phyloP scores from a whole-genome alignment of 2,329 filamentous ascomycete species.

The Claviceps africana region DNA sequence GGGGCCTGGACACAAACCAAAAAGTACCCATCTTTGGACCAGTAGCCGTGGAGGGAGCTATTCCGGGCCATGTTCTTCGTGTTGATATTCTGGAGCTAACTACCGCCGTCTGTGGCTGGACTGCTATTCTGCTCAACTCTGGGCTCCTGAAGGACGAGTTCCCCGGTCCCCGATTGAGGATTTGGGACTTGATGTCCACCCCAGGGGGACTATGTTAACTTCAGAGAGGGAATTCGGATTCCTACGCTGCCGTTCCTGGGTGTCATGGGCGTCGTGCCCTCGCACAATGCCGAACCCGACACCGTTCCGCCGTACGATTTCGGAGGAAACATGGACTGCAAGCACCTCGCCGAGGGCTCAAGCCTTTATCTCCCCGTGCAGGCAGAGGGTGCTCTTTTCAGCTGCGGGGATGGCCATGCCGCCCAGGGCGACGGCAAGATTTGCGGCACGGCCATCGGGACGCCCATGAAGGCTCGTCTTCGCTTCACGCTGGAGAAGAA shows the following conservation, averaged over 20 bases:
- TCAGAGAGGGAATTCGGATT: slow-evolving; percentile 33
- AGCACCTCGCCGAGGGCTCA: slow-evolving; percentile 31
- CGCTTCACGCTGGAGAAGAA: slow-evolving; percentile 33
- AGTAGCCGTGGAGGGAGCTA: slow-evolving; percentile 32
- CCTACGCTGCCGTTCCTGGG: slow-evolving; percentile 38
- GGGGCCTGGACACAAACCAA: slow-evolving; percentile 24
- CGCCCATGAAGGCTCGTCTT: slow-evolving; percentile 33
- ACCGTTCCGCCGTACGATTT: slow-evolving; percentile 36
- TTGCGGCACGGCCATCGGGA: slow-evolving; percentile 43
- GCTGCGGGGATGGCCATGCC: slow-evolving; percentile 39
- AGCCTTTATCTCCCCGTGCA: slow-evolving; percentile 35
- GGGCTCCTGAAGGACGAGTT: slow-evolving; percentile 36
- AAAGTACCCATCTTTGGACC: slow-evolving; percentile 38
- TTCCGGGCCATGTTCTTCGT: slow-evolving; percentile 37
- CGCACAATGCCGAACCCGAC: slow-evolving; percentile 27
- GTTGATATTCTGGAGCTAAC: slow-evolving; percentile 33
- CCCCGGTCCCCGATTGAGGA: slow-evolving; percentile 27
- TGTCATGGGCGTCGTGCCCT: slow-evolving; percentile 35
- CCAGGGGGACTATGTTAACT: slow-evolving; percentile 21
- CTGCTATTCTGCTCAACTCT: slow-evolving; percentile 34
- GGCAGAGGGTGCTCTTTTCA: slow-evolving; percentile 35
- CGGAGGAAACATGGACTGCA: slow-evolving; percentile 42
- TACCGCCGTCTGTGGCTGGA: slow-evolving; percentile 32
- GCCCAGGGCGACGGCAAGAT: slow-evolving; percentile 41
- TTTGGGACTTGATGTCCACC: slow-evolving; percentile 27